These are phyloP conservation scores for Phoenix dactylifera DNA, from an alignment of 176 grass and related monocot genomes.

Conservation along the genomic window DNA sequence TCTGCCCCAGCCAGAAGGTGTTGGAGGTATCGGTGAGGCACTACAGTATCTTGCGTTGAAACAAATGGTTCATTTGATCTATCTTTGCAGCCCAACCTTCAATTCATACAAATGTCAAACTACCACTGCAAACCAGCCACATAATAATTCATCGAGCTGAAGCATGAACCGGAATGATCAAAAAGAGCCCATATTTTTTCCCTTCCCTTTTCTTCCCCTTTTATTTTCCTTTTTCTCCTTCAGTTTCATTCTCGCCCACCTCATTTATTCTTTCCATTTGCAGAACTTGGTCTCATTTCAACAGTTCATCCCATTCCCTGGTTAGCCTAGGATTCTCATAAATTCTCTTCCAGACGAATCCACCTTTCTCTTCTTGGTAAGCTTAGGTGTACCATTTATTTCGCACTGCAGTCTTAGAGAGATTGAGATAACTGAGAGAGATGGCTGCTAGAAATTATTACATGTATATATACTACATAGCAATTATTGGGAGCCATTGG, in stretches of 20 bases:
- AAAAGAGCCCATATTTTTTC: constrained; percentile 37
- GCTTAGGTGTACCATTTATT: constrained; percentile 18
- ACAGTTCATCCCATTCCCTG: neutral
- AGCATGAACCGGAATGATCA: constrained; percentile 34
- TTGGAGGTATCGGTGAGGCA: constrained; percentile 54
- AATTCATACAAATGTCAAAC: constrained; percentile 25
- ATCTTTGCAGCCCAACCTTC: constrained; percentile 19
- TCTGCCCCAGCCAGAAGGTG: constrained; percentile 40
- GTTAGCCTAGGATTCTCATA: neutral
- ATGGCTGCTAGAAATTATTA: constrained; percentile 24
- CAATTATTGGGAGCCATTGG: constrained; percentile 40
- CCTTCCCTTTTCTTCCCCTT: constrained; percentile 2
- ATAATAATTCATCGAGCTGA: constrained; percentile 39
- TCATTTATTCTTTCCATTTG: constrained; percentile 19
- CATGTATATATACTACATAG: constrained; percentile 63
- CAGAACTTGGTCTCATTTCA: constrained; percentile 13
- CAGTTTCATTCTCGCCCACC: constrained; percentile 5
- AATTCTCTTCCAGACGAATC: constrained; percentile 12
- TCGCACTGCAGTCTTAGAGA: constrained; percentile 21
- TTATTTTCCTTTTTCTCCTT: constrained; percentile 8
- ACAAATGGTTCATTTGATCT: constrained; percentile 16
- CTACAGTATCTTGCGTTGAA: constrained; percentile 37
- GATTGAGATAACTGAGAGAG: constrained; percentile 1
- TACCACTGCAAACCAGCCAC: constrained; percentile 38
- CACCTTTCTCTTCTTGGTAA: neutral